Evolutionary conservation across 2,329 filamentous ascomycete species (phyloP).

Genomic region (Microdochium bolleyi): DNA sequence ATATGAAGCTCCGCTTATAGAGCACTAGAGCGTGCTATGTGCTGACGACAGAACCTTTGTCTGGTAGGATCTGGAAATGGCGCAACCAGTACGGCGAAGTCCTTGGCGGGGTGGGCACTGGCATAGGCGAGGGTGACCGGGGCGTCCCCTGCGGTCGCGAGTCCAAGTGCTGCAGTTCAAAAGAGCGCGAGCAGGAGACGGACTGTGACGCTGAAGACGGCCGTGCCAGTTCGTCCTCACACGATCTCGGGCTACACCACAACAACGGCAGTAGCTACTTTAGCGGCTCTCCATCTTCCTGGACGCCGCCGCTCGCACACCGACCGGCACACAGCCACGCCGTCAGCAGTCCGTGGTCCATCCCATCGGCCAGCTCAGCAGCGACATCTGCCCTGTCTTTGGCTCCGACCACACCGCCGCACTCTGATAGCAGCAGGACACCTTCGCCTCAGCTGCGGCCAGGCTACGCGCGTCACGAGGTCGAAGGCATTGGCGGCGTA

Average conservation of each 20-base stretch:
- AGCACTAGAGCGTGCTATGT: too few relatives aligned
- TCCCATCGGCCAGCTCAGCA: conserved; percentile 5
- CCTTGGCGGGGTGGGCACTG: conserved; percentile 73
- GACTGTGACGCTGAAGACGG: conserved; percentile 78
- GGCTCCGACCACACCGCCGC: conserved; percentile 17
- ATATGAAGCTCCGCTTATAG: too few relatives aligned
- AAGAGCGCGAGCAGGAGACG: conserved; percentile 73
- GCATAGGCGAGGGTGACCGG: conserved; percentile 80
- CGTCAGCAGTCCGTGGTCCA: background rate
- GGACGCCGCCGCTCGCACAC: background rate
- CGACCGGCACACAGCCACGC: background rate
- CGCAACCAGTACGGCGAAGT: conserved; percentile 76
- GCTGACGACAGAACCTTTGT: too few relatives aligned
- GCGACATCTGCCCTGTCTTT: conserved; percentile 13
- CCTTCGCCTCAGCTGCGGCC: conserved; percentile 48
- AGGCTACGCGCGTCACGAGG: conserved; percentile 79
- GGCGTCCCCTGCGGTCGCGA: conserved; percentile 85
- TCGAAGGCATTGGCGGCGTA: conserved; percentile 82
- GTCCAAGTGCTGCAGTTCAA: conserved; percentile 64
- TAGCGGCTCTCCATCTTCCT: background rate
- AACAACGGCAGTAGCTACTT: background rate
- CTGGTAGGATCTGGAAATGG: conserved; percentile 73
- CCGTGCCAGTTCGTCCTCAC: conserved; percentile 21
- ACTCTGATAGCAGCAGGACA: conserved; percentile 15
- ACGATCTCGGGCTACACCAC: background rate